Base-by-base conservation (phyloP, 2,329 filamentous ascomycete genomes). In the Trichoderma brevicompactum region DNA sequence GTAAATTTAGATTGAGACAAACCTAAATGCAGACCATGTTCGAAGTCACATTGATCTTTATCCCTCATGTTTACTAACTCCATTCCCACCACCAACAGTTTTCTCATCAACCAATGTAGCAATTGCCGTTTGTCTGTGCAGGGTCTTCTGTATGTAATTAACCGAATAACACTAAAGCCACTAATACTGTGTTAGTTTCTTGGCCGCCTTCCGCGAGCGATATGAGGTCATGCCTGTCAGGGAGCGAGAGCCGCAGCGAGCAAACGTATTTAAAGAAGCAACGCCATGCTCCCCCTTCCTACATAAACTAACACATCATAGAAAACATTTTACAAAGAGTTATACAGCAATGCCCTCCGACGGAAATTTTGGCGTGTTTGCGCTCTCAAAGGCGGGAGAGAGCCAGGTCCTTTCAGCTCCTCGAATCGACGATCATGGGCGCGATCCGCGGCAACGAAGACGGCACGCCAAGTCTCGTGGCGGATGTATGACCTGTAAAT, bases 401-500 rank as follows among this genome's bases (percentile, higher is more conserved):
- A 50, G 19, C 32, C 46, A 23, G 12, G 13, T 12, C 1, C 28
- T 32, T 46, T 13, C 48, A 15, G 28, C 54, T 36, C 63, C 54
- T n/a, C 34, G 17, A 17, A 19, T 65, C 5, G 63, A 65, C 56
- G 28, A 38, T 6, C 36, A 61, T 3, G 63, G 63, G 2, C 54
- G 63, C n/a, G 48, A 60, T 28, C 17, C 48, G 15, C 63, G 63
- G 8, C 63, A 65, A 32, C 55, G 63, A 13, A 60, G 58, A n/a
- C 55, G 54, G 5, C 63, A 65, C 17, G 55, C 23, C 34, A 65
- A 65, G 28, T 65, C 63, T 17, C 63, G 63, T 2, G 55, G 44
- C 10, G 63, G 63, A n/a, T 65, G 63, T n/a, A 32, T 59, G 17
- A 17, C 63, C 10, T 65, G 63, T 46, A 65, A 65, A 53, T 38